Percentiles rank a stretch among this genome's conserved stretches.
These are phyloP conservation scores for Tuber calosporum DNA, from an alignment of 495 filamentous ascomycete species.

Conservation along the genomic window DNA sequence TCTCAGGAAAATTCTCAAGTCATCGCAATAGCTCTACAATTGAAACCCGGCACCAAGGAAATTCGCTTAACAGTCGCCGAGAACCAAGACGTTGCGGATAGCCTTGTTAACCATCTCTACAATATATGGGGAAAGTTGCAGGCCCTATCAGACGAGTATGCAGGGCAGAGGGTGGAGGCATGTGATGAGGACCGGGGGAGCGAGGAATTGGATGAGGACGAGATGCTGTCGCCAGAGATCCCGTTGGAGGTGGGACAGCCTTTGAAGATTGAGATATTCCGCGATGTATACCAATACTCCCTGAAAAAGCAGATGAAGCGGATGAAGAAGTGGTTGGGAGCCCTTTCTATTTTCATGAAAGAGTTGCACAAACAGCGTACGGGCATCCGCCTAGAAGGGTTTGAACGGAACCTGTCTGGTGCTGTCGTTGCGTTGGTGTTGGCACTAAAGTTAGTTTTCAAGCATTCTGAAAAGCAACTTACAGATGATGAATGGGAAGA, in stretches of 20 bases:
- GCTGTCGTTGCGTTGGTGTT: too few species aligned
- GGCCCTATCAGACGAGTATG: conserved; percentile 2
- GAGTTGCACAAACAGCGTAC: too few species aligned
- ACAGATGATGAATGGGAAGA: neutral
- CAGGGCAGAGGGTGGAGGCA: neutral
- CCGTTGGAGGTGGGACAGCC: too few species aligned
- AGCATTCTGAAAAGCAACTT: neutral
- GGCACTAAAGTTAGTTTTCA: neutral
- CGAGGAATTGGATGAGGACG: too few species aligned
- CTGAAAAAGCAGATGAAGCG: neutral
- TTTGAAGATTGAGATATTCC: neutral
- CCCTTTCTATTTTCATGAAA: too few species aligned
- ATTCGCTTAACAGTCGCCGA: conserved; percentile 2
- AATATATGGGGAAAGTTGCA: neutral
- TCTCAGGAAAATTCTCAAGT: neutral
- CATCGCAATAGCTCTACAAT: conserved; percentile 7
- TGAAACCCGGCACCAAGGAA: neutral
- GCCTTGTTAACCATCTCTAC: neutral
- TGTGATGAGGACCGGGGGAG: too few species aligned
- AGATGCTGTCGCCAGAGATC: too few species aligned
- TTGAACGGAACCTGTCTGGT: too few species aligned
- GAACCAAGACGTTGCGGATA: neutral
- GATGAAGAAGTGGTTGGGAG: neutral
- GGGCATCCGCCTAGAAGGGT: too few species aligned
- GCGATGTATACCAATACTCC: neutral